Evolutionary conservation across 116 monocot genomes (phyloP), one percentile per base, ranked within the genome.

Genomic region (Zostera marina): DNA sequence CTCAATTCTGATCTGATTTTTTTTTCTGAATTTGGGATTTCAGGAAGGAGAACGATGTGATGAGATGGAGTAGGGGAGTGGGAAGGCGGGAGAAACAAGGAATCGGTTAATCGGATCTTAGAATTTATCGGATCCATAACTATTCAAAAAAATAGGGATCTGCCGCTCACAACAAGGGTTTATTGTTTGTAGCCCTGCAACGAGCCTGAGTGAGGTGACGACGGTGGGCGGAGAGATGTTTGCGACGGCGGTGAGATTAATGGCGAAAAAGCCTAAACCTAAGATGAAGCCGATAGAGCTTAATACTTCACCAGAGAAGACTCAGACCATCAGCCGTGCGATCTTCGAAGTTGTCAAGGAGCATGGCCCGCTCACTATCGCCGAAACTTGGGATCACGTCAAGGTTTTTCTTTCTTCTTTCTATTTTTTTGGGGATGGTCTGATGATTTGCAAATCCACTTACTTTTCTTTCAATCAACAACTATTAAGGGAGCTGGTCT

Each of bases 201-300:
- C 32, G n/a, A 32, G 32, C 32, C 32, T 5, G 32, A 32, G 32
- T 32, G 32, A 32, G 32, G 32, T 5, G 32, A 32, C 42, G 59
- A 42, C 11, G 59, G 40, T n/a, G 15, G 56, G 8, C 15, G 38
- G n/a, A 38, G 38, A 44, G 61, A 64, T 89, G 68, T 85, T 91
- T 54, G 79, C 69, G 64, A 83, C 83, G 59, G 78, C 74, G 56
- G 72, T 68, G 52, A 62, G 86, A 47, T 71, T 60, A 55, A 56
- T 72, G 68, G 82, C 69, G 42, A 90, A 83, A 73, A 89, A 85
- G 63, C 64, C 64, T 47, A 98, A 90, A 73, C 98, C 98, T 14
- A 90, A 90, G 83, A 90, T 98, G 90, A 83, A 90, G 57, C 98
- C 90, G 17, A 86, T 98, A 43, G 83, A 98, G 77, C 86, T 70